phyloP scores from a whole-genome alignment of 2,329 filamentous ascomycete species.

The Scopulariopsis brevicaulis region DNA sequence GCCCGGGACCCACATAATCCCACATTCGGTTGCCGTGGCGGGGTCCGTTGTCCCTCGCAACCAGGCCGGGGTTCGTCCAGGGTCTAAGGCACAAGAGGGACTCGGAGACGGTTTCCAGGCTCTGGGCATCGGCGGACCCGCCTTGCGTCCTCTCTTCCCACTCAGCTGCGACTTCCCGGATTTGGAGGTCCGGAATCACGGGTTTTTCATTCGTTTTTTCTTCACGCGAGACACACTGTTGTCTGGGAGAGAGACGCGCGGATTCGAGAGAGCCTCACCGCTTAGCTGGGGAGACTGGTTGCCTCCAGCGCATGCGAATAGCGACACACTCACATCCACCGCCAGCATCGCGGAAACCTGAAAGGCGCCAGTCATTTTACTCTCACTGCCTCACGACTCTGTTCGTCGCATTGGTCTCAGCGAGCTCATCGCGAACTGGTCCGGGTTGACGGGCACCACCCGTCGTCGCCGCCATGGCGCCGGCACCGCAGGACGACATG shows the following conservation, averaged over 20 bases:
- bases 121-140: not conserved
- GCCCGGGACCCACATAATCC: not conserved
- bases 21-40: not conserved
- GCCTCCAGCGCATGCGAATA: not conserved
- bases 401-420: not conserved
- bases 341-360: not conserved
- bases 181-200: not conserved
- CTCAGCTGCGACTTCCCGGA: not conserved
- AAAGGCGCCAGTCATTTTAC: not conserved
- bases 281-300: too few species aligned
- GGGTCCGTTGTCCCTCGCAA: slow-evolving; percentile 6
- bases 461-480: slow-evolving; percentile 40
- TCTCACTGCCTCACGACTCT: not conserved
- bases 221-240: not conserved
- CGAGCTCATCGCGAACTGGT: not conserved
- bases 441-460: slow-evolving; percentile 3
- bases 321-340: not conserved
- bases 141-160: not conserved
- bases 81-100: not conserved
- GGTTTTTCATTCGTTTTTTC: not conserved
- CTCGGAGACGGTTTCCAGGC: not conserved
- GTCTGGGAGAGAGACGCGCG: not conserved
- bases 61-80: not conserved
- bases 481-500: slow-evolving; percentile 45
- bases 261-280: not conserved